These are phyloP conservation scores for Geranomyces michiganensis DNA, from an alignment of 192 early-diverging fungal species.

Conservation along the genomic window DNA sequence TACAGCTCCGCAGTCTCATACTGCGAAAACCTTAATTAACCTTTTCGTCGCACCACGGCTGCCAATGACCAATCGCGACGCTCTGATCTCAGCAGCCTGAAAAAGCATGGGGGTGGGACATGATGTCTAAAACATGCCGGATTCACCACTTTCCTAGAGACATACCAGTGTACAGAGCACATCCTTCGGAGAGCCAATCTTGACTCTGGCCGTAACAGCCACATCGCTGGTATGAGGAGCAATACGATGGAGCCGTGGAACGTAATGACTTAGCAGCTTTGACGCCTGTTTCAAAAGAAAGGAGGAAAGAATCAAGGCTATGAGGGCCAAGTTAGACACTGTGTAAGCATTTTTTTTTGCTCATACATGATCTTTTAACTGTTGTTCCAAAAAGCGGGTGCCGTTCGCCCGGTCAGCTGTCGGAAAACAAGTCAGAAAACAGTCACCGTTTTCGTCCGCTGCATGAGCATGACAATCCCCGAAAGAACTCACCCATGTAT, in stretches of 20 bases:
- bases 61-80: background rate
- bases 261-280: constrained; percentile 8
- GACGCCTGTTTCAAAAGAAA: background rate
- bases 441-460: background rate
- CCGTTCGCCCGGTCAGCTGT: constrained; percentile 8
- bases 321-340: background rate
- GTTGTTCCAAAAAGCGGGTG: constrained; percentile 1
- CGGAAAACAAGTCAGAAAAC: background rate
- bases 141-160: background rate
- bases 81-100: constrained; percentile 2
- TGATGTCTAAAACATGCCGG: background rate
- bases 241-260: constrained; percentile 1
- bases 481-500: background rate
- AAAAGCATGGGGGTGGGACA: background rate
- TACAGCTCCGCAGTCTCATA: too few species aligned
- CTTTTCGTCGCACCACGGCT: background rate
- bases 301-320: background rate
- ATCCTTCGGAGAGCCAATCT: background rate
- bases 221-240: constrained; percentile 1
- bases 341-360: background rate
- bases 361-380: constrained; percentile 7
- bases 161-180: constrained; percentile 4
- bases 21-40: too few species aligned
- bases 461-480: background rate
- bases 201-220: constrained; percentile 11